Evolutionary conservation across 2,329 filamentous ascomycete genomes (phyloP).

Genomic region (Annulohypoxylon truncatum): DNA sequence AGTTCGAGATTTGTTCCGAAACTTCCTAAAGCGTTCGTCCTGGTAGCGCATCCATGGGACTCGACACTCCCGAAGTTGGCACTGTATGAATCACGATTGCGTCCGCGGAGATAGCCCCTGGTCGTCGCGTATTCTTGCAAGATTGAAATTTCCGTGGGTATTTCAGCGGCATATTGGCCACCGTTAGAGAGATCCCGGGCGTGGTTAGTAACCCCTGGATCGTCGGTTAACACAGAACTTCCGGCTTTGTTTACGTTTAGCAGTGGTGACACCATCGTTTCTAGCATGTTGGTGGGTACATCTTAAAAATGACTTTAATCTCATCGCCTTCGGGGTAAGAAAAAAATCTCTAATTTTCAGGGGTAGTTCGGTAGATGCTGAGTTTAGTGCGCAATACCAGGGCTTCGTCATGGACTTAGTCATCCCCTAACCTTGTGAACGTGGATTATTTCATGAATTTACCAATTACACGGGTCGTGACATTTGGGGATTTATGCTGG

Average conservation of each 20-base stretch:
- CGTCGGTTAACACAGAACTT: neutral
- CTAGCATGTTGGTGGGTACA: neutral
- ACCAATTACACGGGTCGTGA: neutral
- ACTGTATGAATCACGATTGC: neutral
- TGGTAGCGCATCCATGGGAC: neutral
- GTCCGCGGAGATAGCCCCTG: neutral
- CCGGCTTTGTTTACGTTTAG: neutral
- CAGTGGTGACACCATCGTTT: neutral
- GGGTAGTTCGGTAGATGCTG: neutral
- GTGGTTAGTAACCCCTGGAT: neutral
- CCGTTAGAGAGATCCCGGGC: neutral
- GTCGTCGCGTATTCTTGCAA: neutral
- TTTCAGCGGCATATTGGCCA: neutral
- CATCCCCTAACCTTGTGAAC: neutral
- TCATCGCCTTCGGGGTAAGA: neutral
- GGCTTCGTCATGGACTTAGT: neutral
- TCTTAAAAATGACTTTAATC: neutral
- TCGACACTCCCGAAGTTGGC: neutral
- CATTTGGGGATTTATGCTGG: neutral
- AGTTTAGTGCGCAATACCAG: neutral
- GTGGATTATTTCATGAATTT: neutral
- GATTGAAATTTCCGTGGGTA: neutral
- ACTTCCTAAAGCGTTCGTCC: neutral
- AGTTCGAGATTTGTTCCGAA: neutral
- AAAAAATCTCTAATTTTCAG: neutral